Evolutionary conservation across 2,329 filamentous ascomycete species (phyloP), one percentile per base, ranked within the genome.

Genomic region (Fusarium sacchari): DNA sequence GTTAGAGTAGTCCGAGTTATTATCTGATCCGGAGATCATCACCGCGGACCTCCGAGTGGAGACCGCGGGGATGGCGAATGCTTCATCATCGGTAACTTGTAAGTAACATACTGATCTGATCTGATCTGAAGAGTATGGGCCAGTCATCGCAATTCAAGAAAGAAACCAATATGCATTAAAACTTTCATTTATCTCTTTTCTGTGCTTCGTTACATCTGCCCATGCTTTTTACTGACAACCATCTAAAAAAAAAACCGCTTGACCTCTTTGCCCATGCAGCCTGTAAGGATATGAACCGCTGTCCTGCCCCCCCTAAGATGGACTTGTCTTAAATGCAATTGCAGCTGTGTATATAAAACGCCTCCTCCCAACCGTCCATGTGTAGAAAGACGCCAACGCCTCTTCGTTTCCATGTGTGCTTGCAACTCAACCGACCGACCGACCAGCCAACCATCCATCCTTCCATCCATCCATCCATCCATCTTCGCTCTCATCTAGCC

Each of bases 351-450:
- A 73, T 78, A 77, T 76, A 76, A 76, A 78, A 78, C 76, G 76
- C 76, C 76, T 73, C 73, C 64, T 69, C 67, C 73, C 64, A 62
- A 73, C 71, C 70, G 62, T 66, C 69, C 76, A 77, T 75, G 71
- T 77, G 69, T 76, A 76, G 72, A 76, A 73, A 78, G 76, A 78
- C 75, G 71, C 75, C 76, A 77, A 78, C 76, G 76, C 76, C 76
- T 75, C 70, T 75, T 62, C 64, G 43, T 69, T 76, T 77, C 58
- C 73, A 62, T 74, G 68, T 64, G 60, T 76, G 64, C 61, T 69
- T 68, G 60, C 62, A 72, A 68, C 46, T n/a, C 60, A 71, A 68
- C 36, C 59, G 36, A 53, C 50, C 62, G 64, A 68, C 50, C 60
- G 58, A 59, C 36, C 58, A 47, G 36, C 59, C 46, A 63, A 10